These are phyloP conservation scores for Leccinum cinnamomeum DNA, from an alignment of 1,284 basidiomycete species.

Conservation along the genomic window DNA sequence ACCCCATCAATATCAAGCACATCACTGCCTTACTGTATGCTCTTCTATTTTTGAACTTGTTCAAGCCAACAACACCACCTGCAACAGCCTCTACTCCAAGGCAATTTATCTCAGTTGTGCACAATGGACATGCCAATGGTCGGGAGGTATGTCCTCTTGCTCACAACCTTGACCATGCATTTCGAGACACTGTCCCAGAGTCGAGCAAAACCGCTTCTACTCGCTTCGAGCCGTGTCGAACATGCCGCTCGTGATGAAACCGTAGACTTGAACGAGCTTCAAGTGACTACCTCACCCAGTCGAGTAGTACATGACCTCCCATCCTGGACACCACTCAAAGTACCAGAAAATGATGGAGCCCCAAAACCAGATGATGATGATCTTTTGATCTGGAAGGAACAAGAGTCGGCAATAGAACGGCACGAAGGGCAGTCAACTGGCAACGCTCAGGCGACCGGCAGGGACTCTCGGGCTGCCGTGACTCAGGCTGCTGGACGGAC, in stretches of 20 bases:
- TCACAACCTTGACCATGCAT: conserved; percentile 10
- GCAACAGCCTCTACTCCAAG: conserved; percentile 22
- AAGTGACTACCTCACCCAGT: not conserved
- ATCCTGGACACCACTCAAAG: conserved; percentile 29
- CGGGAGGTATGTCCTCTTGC: conserved; percentile 15
- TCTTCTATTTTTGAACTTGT: not conserved
- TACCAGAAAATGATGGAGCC: not conserved
- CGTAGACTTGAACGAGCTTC: not conserved
- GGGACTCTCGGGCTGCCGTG: not conserved
- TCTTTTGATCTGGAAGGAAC: not conserved
- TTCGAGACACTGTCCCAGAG: conserved; percentile 12
- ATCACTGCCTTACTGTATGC: conserved; percentile 18
- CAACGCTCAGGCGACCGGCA: not conserved
- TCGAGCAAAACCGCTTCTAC: conserved; percentile 5
- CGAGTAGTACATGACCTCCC: conserved; percentile 22
- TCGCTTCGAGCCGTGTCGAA: not conserved
- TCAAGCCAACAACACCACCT: not conserved
- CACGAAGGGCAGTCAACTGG: not conserved
- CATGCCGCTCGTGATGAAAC: not conserved
- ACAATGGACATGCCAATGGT: conserved; percentile 1
- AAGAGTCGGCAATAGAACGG: not conserved
- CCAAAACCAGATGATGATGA: conserved; percentile 11
- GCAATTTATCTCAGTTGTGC: conserved; percentile 9
- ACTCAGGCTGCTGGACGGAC: not conserved
- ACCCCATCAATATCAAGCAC: conserved; percentile 5